Conservation (phyloP, 495 filamentous ascomycete genomes). For the Aspergillus olivimuriae region DNA sequence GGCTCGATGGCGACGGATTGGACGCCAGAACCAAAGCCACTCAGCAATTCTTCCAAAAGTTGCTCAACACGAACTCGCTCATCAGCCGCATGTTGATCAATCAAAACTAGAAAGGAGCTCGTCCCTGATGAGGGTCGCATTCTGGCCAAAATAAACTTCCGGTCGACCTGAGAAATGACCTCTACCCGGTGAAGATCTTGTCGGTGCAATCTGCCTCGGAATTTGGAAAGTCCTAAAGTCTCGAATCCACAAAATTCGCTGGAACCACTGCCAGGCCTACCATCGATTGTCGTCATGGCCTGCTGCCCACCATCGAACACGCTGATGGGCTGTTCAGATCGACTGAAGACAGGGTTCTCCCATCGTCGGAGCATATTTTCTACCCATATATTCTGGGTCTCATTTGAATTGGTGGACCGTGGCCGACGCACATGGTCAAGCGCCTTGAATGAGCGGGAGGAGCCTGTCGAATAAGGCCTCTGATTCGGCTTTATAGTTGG, state of each 20-base stretch:
- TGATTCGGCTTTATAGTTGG: not conserved
- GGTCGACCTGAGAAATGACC: constrained; percentile 78
- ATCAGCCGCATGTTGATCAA: constrained; percentile 95
- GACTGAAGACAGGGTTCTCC: constrained; percentile 58
- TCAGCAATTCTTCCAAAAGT: constrained; percentile 47
- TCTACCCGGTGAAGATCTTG: constrained; percentile 52
- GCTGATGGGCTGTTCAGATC: constrained; percentile 43
- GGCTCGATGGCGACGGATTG: constrained; percentile 39
- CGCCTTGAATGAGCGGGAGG: constrained; percentile 2
- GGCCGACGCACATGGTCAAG: constrained; percentile 7
- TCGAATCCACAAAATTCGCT: constrained; percentile 9
- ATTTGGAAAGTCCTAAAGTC: constrained; percentile 21
- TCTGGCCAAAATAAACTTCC: constrained; percentile 78
- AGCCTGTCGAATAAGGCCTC: constrained; percentile 19
- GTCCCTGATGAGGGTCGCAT: constrained; percentile 19
- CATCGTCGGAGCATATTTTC: constrained; percentile 39
- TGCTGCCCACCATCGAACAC: not conserved
- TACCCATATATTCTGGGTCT: constrained; percentile 25
- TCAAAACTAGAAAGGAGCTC: constrained; percentile 53
- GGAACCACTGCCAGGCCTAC: constrained; percentile 2
- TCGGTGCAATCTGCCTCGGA: constrained; percentile 59
- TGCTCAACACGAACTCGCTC: constrained; percentile 78
- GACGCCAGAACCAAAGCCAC: constrained; percentile 13
- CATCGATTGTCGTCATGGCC: not conserved
- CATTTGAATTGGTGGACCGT: constrained; percentile 8